These are phyloP conservation scores for Canavalia ensiformis DNA, from an alignment of 306 rosid species.

Conservation along the genomic window DNA sequence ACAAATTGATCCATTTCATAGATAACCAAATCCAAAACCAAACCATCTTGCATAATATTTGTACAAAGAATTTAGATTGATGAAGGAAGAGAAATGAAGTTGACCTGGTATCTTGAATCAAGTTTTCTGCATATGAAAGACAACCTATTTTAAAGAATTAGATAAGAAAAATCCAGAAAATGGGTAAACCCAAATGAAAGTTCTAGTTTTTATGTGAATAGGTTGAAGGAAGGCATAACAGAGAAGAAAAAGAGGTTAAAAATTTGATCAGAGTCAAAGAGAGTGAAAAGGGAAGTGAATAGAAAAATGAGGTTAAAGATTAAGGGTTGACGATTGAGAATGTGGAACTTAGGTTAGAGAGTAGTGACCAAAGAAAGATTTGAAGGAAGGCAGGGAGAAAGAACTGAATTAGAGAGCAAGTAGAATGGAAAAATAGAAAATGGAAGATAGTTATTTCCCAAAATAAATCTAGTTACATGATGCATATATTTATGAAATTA, in stretches of 20 bases:
- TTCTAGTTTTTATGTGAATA: slow-evolving; percentile 35
- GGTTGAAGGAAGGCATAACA: slow-evolving; percentile 46
- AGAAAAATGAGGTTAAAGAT: slow-evolving; percentile 44
- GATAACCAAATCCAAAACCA: slow-evolving; percentile 45
- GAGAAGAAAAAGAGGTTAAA: slow-evolving; percentile 41
- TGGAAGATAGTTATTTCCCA: background rate
- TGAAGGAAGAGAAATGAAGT: slow-evolving; percentile 49
- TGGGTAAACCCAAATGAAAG: slow-evolving; percentile 47
- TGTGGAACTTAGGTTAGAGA: slow-evolving; percentile 50
- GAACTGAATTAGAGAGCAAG: background rate
- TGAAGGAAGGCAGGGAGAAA: background rate
- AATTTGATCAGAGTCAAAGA: slow-evolving; percentile 48
- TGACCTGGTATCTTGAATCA: slow-evolving; percentile 54
- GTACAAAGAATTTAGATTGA: slow-evolving; percentile 27
- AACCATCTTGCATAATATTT: slow-evolving; percentile 13
- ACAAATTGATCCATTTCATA: slow-evolving; percentile 31
- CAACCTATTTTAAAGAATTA: slow-evolving; percentile 48
- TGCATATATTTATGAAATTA: background rate
- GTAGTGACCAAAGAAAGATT: slow-evolving; percentile 48
- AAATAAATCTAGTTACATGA: background rate
- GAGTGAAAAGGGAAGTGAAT: slow-evolving; percentile 42
- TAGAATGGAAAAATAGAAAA: slow-evolving; percentile 4
- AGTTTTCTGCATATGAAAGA: slow-evolving; percentile 45
- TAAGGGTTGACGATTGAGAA: slow-evolving; percentile 50
- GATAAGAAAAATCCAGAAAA: slow-evolving; percentile 46